These are phyloP conservation scores for Anisodus tanguticus DNA, from an alignment of 257 asterid genomes.

Conservation along the genomic window DNA sequence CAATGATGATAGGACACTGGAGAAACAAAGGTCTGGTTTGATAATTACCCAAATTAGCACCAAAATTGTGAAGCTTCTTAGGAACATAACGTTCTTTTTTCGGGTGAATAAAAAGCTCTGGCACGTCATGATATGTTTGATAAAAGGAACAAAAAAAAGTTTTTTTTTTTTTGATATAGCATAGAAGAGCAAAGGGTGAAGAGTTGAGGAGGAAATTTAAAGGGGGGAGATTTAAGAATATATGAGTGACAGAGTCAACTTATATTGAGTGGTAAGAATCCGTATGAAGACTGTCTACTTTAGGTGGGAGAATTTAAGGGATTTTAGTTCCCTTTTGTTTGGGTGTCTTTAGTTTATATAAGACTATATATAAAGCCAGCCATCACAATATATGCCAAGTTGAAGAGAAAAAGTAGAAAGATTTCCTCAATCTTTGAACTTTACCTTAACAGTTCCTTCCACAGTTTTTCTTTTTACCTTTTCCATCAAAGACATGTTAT, in stretches of 20 bases:
- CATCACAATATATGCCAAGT: conserved; percentile 46
- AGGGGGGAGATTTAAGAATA: conserved; percentile 35
- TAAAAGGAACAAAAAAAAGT: conserved; percentile 35
- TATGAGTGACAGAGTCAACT: conserved; percentile 63
- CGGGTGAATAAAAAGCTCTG: conserved; percentile 17
- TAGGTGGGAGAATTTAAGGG: conserved; percentile 44
- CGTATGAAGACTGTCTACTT: conserved; percentile 67
- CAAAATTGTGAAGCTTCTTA: conserved; percentile 44
- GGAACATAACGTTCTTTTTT: conserved; percentile 42
- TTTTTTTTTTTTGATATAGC: conserved; percentile 20
- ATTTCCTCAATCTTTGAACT: conserved; percentile 63
- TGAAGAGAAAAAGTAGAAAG: conserved; percentile 45
- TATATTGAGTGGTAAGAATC: conserved; percentile 53
- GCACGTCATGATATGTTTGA: conserved; percentile 16
- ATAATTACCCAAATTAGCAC: conserved; percentile 53
- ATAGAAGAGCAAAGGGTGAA: conserved; percentile 37
- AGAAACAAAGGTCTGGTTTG: conserved; percentile 43
- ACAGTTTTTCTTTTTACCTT: conserved; percentile 39
- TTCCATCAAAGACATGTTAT: conserved; percentile 41
- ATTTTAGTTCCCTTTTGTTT: conserved; percentile 32
- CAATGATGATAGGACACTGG: conserved; percentile 46
- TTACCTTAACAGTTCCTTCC: conserved; percentile 55
- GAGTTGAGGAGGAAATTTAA: conserved; percentile 58
- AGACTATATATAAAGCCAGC: conserved; percentile 32
- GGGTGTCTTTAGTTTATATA: conserved; percentile 38